Base-by-base conservation (phyloP, 805 yeast species). In the Hagleromyces aurorensis region DNA sequence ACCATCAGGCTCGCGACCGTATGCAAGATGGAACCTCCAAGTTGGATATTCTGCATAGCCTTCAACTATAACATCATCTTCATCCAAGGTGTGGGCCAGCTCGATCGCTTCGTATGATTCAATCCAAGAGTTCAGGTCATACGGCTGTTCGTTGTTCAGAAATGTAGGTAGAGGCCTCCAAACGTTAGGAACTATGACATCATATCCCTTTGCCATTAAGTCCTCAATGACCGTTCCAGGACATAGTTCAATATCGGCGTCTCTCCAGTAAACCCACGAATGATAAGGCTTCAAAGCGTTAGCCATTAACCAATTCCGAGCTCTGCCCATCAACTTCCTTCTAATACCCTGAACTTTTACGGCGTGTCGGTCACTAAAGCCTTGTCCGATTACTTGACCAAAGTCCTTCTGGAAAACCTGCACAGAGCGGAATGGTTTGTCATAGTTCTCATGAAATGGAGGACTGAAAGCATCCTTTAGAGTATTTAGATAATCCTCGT, bases 141-240 rank as follows among this genome's bases (percentile, higher is more conserved):
- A 91, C 1, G 97, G 86, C 58, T 91, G 98, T 52, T 83, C 93
- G 13, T 46, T 46, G 41, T 74, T 72, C 39, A 91, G 69, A 59
- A 87, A 91, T 25, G 77, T 79, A 3, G 98, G 98, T 38, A 91
- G 66, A 2, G 97, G 98, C 46, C 98, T 70, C 98, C 98, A 91
- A 19, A 91, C 96, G 50, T 91, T 85, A 16, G 85, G 94, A 21
- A 79, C 69, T 54, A 82, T 65, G 10, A 82, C 80, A 48, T 82
- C 94, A 49, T 67, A 77, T 40, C 71, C 69, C 38, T 64, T 65
- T 39, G 69, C 67, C 89, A 82, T 81, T 58, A 82, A 62, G 47
- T 70, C 77, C 55, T 82, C 76, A 37, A 82, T 71, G 27, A 82
- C 78, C 23, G 77, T 66, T 5, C 84, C 85, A 0, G 89, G 87